Conservation (phyloP, 495 filamentous ascomycete genomes). For the Penicillium waksmanii region DNA sequence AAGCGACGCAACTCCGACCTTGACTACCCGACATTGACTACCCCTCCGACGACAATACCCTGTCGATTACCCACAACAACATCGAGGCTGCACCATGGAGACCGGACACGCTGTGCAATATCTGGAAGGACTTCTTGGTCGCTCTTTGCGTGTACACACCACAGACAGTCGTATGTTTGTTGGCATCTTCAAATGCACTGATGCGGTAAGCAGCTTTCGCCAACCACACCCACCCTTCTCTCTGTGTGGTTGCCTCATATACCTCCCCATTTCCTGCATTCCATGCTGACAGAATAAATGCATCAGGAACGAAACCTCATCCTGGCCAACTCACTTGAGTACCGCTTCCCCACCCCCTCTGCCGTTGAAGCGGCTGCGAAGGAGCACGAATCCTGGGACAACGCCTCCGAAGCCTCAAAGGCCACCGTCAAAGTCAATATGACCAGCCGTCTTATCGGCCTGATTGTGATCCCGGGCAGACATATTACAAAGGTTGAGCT, state of each 20-base stretch:
- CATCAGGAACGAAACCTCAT: constrained; percentile 80
- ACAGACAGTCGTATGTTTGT: constrained; percentile 87
- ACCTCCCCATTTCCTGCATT: neutral
- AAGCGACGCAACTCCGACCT: neutral
- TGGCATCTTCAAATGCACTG: constrained; percentile 91
- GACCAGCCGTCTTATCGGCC: constrained; percentile 81
- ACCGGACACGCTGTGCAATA: constrained; percentile 46
- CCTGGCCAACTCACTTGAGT: constrained; percentile 83
- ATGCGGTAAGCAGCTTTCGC: constrained; percentile 64
- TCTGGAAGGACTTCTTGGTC: constrained; percentile 52
- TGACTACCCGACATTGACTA: neutral
- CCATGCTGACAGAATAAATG: constrained; percentile 9
- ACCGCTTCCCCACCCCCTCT: constrained; percentile 68
- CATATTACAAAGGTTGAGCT: constrained; percentile 87
- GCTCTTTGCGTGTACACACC: constrained; percentile 72
- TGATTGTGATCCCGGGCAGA: constrained; percentile 88
- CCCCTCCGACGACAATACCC: neutral
- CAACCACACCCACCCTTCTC: neutral
- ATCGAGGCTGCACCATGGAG: constrained; percentile 36
- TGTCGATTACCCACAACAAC: neutral
- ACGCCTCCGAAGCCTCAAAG: constrained; percentile 28
- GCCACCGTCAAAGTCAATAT: constrained; percentile 64
- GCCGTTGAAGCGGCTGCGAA: constrained; percentile 49
- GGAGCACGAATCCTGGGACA: constrained; percentile 26
- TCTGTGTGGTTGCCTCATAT: neutral